Conservation (phyloP, 768 basidiomycete species). For the Boletus coccyginus region DNA sequence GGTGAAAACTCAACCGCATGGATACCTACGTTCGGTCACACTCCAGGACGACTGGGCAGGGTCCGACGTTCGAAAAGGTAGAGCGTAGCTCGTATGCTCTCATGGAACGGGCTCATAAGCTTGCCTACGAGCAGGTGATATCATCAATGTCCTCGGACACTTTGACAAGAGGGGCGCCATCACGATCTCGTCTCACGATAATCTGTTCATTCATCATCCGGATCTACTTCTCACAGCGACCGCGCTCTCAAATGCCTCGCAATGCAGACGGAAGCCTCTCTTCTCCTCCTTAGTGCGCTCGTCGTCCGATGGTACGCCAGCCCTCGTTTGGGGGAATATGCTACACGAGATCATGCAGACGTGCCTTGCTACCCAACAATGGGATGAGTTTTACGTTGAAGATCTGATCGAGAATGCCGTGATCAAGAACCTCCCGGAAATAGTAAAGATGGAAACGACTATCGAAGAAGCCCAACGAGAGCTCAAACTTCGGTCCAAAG, state of each 20-base stretch:
- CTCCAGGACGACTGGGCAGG: conserved; percentile 79
- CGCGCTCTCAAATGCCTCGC: conserved; percentile 75
- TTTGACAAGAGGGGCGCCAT: conserved; percentile 43
- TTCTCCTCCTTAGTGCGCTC: conserved; percentile 62
- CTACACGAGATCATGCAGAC: conserved; percentile 89
- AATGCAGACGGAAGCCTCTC: conserved; percentile 86
- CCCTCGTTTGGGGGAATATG: conserved; percentile 88
- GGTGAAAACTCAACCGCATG: conserved; percentile 42
- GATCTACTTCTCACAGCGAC: conserved; percentile 92
- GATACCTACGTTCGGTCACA: conserved; percentile 47
- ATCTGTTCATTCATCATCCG: conserved; percentile 85
- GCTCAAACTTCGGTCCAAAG: conserved; percentile 58
- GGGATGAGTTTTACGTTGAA: conserved; percentile 65
- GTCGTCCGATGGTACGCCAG: conserved; percentile 56
- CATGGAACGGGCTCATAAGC: neutral
- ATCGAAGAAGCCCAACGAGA: conserved; percentile 68
- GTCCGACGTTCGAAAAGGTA: conserved; percentile 61
- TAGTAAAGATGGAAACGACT: conserved; percentile 55
- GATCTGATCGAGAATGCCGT: conserved; percentile 56
- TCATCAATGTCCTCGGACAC: conserved; percentile 70
- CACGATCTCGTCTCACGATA: conserved; percentile 56
- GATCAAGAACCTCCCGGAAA: conserved; percentile 50
- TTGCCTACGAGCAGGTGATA: conserved; percentile 57
- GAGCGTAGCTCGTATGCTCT: conserved; percentile 4
- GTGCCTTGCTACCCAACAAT: conserved; percentile 58